phyloP scores from a whole-genome alignment of 306 rosid species.

The Vachellia pachyceras region DNA sequence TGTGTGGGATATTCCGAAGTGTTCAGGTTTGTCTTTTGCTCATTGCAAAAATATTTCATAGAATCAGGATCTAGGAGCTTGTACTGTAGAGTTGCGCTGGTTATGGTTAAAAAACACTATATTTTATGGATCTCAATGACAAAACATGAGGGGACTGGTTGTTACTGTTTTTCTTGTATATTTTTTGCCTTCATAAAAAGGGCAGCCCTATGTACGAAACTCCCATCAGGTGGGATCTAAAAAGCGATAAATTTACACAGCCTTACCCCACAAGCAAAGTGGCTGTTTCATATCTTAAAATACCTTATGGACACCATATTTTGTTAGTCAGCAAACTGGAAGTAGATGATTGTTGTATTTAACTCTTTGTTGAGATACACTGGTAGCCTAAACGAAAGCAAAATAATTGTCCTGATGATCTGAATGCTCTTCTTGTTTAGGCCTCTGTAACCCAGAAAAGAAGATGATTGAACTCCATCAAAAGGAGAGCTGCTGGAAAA shows the following conservation, averaged over 20 bases:
- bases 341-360: not conserved
- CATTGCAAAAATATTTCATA: conserved; percentile 20
- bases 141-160: not conserved
- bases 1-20: conserved; percentile 97
- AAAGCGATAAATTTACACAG: no score
- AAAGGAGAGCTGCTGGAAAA: conserved; percentile 70
- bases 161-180: not conserved
- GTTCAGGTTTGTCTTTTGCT: conserved; percentile 78
- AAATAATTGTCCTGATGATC: conserved; percentile 19
- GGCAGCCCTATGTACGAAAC: no score
- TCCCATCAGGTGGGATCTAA: no score
- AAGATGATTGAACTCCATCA: conserved; percentile 86
- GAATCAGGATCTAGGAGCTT: conserved; percentile 6
- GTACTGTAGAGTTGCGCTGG: conserved; percentile 8
- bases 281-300: not conserved
- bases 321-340: not conserved
- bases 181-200: not conserved
- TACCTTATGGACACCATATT: conserved; percentile 5
- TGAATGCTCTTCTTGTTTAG: conserved; percentile 49
- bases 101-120: not conserved
- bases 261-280: no score
- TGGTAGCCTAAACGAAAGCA: conserved; percentile 11
- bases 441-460: conserved; percentile 88
- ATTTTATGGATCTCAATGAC: not conserved
- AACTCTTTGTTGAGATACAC: conserved; percentile 9